These are phyloP conservation scores for Grigorovia humatica DNA, from an alignment of 805 yeast genomes.

Conservation along the genomic window DNA sequence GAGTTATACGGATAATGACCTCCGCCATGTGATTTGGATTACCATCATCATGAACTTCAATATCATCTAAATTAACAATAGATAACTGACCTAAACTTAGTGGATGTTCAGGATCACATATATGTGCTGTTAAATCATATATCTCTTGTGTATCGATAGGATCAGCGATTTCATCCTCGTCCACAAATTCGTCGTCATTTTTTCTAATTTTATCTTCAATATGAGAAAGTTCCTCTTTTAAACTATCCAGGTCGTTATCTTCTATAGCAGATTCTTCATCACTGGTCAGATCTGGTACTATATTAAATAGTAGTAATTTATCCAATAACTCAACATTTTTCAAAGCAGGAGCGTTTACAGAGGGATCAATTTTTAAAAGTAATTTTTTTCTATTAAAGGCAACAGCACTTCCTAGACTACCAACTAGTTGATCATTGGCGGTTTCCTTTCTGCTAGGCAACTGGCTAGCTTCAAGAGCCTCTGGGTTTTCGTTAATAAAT, in stretches of 20 bases:
- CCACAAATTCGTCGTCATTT: conserved; percentile 9
- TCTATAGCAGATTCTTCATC: conserved; percentile 11
- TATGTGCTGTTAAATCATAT: conserved; percentile 72
- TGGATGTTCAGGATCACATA: conserved; percentile 97
- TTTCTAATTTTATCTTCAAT: conserved; percentile 5
- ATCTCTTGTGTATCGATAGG: conserved; percentile 83
- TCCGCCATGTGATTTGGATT: conserved; percentile 51
- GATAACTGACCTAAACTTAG: conserved; percentile 87
- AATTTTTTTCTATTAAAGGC: conserved; percentile 18
- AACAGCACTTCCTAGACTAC: conserved; percentile 8
- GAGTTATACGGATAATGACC: conserved; percentile 77
- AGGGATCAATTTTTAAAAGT: conserved; percentile 19
- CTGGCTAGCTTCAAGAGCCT: conserved; percentile 60
- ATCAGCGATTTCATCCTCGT: conserved; percentile 33
- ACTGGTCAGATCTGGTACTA: conserved; percentile 17
- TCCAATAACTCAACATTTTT: conserved; percentile 23
- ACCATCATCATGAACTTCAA: conserved; percentile 53
- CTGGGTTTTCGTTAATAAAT: conserved; percentile 86
- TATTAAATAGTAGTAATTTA: conserved; percentile 16
- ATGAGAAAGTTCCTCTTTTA: conserved; percentile 3
- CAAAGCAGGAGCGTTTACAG: conserved; percentile 17
- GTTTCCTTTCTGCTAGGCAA: conserved; percentile 57
- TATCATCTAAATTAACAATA: conserved; percentile 80
- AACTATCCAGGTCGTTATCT: conserved; percentile 2
- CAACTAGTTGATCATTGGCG: conserved; percentile 13